These are phyloP conservation scores for Aspergillus jensenii DNA, from an alignment of 2,329 filamentous ascomycete genomes.

Conservation along the genomic window DNA sequence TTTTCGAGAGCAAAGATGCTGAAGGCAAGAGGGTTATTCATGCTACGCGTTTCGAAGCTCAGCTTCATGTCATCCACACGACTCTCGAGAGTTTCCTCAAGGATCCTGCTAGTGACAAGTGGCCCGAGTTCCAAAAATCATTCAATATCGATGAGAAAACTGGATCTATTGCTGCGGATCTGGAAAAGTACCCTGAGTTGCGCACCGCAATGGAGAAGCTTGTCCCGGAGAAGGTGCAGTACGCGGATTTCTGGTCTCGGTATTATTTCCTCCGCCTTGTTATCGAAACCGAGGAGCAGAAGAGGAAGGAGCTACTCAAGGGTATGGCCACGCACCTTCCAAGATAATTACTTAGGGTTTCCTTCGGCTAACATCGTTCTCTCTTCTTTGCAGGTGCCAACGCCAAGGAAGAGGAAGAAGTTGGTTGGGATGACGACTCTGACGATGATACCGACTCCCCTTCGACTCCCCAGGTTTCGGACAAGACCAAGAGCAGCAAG, in stretches of 20 bases:
- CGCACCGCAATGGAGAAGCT: slow-evolving; percentile 89
- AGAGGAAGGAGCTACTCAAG: slow-evolving; percentile 84
- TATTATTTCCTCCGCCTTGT: slow-evolving; percentile 95
- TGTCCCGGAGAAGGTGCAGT: slow-evolving; percentile 90
- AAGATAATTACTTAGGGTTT: background rate
- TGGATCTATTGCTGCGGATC: slow-evolving; percentile 73
- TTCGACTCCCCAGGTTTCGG: slow-evolving; percentile 44
- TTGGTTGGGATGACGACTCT: slow-evolving; percentile 71
- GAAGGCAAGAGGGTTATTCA: slow-evolving; percentile 91
- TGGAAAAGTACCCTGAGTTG: slow-evolving; percentile 84
- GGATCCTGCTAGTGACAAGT: slow-evolving; percentile 76
- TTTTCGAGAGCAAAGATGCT: slow-evolving; percentile 93
- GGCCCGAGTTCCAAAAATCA: slow-evolving; percentile 66
- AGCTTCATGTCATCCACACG: slow-evolving; percentile 92
- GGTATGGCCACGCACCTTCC: slow-evolving; percentile 55
- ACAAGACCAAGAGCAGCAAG: slow-evolving; percentile 29
- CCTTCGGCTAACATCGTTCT: slow-evolving; percentile 6
- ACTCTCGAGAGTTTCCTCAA: slow-evolving; percentile 77
- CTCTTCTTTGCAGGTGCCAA: slow-evolving; percentile 35
- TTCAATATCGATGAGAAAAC: slow-evolving; percentile 87
- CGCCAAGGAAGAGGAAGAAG: slow-evolving; percentile 68
- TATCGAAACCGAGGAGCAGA: slow-evolving; percentile 88
- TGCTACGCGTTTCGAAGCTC: slow-evolving; percentile 89
- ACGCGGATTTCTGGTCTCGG: slow-evolving; percentile 84
- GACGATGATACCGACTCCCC: slow-evolving; percentile 52